Evolutionary conservation across 179 eudicot genomes (phyloP), one percentile per base, ranked within the genome.

Genomic region (Heliamphora ciliata): DNA sequence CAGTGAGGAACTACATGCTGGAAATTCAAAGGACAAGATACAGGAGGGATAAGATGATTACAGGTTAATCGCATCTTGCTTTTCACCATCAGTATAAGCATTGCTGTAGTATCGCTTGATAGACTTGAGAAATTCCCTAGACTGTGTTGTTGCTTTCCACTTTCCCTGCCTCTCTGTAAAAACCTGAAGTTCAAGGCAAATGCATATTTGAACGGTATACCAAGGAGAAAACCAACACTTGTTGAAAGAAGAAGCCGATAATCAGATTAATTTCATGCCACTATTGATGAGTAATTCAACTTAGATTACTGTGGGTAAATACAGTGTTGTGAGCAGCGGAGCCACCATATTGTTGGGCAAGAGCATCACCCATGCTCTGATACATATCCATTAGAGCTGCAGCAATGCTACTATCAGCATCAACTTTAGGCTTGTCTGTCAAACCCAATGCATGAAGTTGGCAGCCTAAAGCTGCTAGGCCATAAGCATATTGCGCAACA

Each of bases 291-390:
- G 18, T 40, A 80, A 64, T 64, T 76, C 44, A 76, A 83, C 21
- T 63, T 52, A 60, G 65, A 31, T 18, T 31, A 61, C 82, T 51
- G 56, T 21, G 54, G 79, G 40, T 74, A 77, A 87, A 77, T 90
- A 94, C 98, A 69, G 98, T 91, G 80, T 94, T 96, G 88, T 94
- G 99, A 86, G 99, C 99, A 8, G 97, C 99, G n/a, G 99, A 96
- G 82, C 99, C 99, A 87, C 98, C 99, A 86, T 96, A 96, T 82
- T 96, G 99, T 73, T 92, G 99, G 18, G 99, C 98, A 84, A 96
- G 92, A 84, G 98, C 97, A 92, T 96, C 99, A 83, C 99, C 99
- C 99, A 96, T 96, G 85, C 92, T 87, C 87, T 91, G 97, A 83
- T 96, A 96, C 93, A 96, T 94, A 75, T 91, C 98, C 98, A 96